Conservation (phyloP, 75 land plant genomes). For the Isoetes taiwanensis region DNA sequence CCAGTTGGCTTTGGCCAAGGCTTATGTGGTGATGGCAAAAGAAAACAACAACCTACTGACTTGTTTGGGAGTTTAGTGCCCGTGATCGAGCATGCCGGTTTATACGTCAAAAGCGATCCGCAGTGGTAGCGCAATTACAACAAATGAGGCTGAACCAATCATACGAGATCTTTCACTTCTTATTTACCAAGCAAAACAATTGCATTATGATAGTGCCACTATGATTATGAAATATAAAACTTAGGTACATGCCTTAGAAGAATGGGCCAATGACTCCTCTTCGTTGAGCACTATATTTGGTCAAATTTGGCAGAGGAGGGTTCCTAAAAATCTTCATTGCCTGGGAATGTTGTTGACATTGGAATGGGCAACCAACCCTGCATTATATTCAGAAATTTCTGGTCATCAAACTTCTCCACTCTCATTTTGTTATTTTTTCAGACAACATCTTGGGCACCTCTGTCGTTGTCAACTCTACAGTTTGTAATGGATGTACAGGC, state of each 20-base stretch:
- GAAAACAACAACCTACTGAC: slow-evolving; percentile 73
- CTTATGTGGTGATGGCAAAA: slow-evolving; percentile 59
- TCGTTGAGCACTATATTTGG: slow-evolving; percentile 59
- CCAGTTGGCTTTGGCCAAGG: slow-evolving; percentile 72
- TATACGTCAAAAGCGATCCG: slow-evolving; percentile 54
- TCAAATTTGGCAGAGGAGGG: slow-evolving; percentile 68
- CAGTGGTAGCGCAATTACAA: slow-evolving; percentile 28
- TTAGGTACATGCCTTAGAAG: slow-evolving; percentile 63
- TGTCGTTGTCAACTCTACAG: slow-evolving; percentile 73
- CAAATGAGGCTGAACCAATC: slow-evolving; percentile 44
- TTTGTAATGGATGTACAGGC: slow-evolving; percentile 59
- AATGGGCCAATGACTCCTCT: slow-evolving; percentile 32
- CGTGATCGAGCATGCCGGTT: slow-evolving; percentile 60
- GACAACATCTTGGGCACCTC: slow-evolving; percentile 67
- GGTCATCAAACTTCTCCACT: slow-evolving; percentile 18
- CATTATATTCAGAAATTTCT: slow-evolving; percentile 16
- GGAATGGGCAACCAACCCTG: slow-evolving; percentile 40
- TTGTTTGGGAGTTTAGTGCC: slow-evolving; percentile 71
- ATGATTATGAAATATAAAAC: slow-evolving; percentile 75
- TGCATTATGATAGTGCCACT: slow-evolving; percentile 79
- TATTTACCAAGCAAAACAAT: slow-evolving; percentile 65
- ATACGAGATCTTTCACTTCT: slow-evolving; percentile 54
- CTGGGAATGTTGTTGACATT: slow-evolving; percentile 46
- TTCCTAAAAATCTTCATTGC: slow-evolving; percentile 78
- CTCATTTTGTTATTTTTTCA: slow-evolving; percentile 80